Evolutionary conservation across 208 protist genomes (phyloP).

Genomic region (Perkinsela sp.): DNA sequence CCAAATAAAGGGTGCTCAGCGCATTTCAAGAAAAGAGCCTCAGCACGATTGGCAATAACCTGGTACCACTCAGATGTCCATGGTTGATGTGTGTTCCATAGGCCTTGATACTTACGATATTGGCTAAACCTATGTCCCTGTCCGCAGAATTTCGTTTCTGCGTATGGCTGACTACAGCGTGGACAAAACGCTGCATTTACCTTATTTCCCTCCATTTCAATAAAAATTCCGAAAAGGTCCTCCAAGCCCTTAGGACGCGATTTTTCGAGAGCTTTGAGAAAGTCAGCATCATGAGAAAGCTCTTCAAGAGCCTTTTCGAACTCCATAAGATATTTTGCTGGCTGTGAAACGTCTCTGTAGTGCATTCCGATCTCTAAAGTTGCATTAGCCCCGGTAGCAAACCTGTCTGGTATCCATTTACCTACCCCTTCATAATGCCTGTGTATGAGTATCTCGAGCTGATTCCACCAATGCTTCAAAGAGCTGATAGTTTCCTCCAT

Average conservation of each 20-base stretch:
- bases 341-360: not conserved
- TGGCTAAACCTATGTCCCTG: conserved; percentile 40
- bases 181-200: conserved; percentile 42
- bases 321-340: not conserved
- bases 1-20: conserved; percentile 58
- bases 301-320: not conserved
- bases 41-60: conserved; percentile 47
- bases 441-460: not conserved
- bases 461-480: not conserved
- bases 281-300: conserved; percentile 20
- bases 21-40: conserved; percentile 52
- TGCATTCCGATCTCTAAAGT: not conserved
- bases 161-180: conserved; percentile 43
- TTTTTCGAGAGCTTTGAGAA: conserved; percentile 22
- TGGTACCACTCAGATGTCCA: conserved; percentile 54
- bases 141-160: conserved; percentile 42
- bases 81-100: conserved; percentile 41
- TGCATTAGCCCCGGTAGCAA: not conserved
- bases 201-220: conserved; percentile 68
- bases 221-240: conserved; percentile 49
- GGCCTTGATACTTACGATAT: conserved; percentile 41
- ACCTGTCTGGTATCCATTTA: not conserved
- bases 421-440: not conserved
- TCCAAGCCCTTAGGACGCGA: conserved; percentile 19
- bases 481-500: not conserved